These are phyloP conservation scores for Crucibulum laeve DNA, from an alignment of 768 basidiomycete species.

Conservation along the genomic window DNA sequence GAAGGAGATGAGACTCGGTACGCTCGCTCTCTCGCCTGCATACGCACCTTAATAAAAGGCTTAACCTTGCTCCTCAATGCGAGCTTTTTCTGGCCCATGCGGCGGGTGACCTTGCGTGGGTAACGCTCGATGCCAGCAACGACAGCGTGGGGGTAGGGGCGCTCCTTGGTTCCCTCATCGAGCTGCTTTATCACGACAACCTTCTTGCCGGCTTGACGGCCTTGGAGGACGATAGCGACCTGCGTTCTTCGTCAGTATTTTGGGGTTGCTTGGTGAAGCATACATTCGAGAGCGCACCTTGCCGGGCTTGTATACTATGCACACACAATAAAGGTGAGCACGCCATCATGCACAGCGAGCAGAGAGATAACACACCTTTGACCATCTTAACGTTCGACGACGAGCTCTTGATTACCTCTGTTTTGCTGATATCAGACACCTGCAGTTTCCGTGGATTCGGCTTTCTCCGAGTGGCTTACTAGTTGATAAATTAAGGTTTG, in stretches of 20 bases:
- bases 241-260: slow-evolving; percentile 17
- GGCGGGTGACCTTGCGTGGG: slow-evolving; percentile 93
- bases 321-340: slow-evolving; percentile 11
- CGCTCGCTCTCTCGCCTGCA: too few relatives aligned
- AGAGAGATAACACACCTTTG: slow-evolving; percentile 38
- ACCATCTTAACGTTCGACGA: slow-evolving; percentile 49
- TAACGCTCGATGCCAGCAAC: slow-evolving; percentile 98
- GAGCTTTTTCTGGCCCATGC: slow-evolving; percentile 78
- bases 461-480: slow-evolving; percentile 39
- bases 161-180: slow-evolving; percentile 95
- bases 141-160: slow-evolving; percentile 96
- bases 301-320: slow-evolving; percentile 88
- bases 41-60: slow-evolving; percentile 95
- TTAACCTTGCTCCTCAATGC: slow-evolving; percentile 85
- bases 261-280: not conserved
- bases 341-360: slow-evolving; percentile 3
- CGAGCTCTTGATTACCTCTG: slow-evolving; percentile 39
- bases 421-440: slow-evolving; percentile 18
- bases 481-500: slow-evolving; percentile 32
- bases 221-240: slow-evolving; percentile 97
- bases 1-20: too few relatives aligned
- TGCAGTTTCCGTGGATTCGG: slow-evolving; percentile 24
- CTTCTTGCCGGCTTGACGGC: slow-evolving; percentile 99
- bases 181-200: slow-evolving; percentile 98
- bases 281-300: slow-evolving; percentile 54